Evolutionary conservation across 306 rosid species (phyloP).

Genomic region (Vigna unguiculata): DNA sequence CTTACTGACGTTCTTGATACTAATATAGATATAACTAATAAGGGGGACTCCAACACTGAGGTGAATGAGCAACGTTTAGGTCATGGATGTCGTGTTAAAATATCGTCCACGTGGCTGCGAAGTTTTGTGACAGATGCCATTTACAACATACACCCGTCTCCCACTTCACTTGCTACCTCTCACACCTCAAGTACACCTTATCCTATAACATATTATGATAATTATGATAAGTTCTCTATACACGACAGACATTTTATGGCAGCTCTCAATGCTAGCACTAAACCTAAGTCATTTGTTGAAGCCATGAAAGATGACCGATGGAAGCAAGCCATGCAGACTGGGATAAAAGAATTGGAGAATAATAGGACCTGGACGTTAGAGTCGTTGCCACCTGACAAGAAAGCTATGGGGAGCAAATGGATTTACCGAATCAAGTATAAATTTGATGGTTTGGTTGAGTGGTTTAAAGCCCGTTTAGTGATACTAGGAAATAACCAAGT

Average conservation of each 20-base stretch:
- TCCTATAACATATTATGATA: background rate
- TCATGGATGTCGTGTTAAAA: background rate
- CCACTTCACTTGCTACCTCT: too few species aligned
- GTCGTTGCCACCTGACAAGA: background rate
- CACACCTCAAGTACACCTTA: too few species aligned
- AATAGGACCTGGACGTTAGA: background rate
- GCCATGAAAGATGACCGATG: background rate
- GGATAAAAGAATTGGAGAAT: background rate
- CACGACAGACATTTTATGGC: fast-evolving
- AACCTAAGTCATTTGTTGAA: background rate
- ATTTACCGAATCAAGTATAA: background rate
- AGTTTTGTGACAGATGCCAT: background rate
- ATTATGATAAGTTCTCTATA: background rate
- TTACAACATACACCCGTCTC: background rate
- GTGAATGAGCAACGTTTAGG: background rate
- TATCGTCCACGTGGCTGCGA: background rate
- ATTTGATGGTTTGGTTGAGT: background rate
- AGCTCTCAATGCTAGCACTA: background rate
- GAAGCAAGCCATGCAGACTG: background rate
- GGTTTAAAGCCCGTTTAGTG: background rate
- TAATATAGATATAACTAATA: too few species aligned
- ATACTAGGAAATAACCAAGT: background rate
- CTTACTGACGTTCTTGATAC: too few species aligned
- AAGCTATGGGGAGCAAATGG: background rate
- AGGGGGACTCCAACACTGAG: too few species aligned